Evolutionary conservation across 2,329 filamentous ascomycete genomes (phyloP).

Genomic region (Pseudogymnoascus sp.): DNA sequence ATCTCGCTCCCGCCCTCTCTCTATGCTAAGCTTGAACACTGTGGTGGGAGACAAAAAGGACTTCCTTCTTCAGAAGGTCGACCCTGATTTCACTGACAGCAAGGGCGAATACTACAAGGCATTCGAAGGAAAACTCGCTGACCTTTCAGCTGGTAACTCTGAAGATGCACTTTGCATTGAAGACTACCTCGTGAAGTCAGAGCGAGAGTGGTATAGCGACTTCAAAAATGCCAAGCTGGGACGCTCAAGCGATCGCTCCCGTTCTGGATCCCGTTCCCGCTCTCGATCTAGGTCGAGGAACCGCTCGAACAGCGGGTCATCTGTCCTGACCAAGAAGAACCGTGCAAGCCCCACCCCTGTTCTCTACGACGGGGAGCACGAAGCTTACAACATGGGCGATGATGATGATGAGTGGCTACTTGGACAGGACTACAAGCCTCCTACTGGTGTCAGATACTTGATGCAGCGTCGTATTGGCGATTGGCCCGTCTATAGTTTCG

Average conservation of each 20-base stretch:
- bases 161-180: slow-evolving; percentile 54
- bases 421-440: slow-evolving; percentile 41
- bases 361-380: background rate
- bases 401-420: slow-evolving; percentile 48
- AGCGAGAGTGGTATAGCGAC: slow-evolving; percentile 57
- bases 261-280: background rate
- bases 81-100: slow-evolving; percentile 58
- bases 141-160: slow-evolving; percentile 46
- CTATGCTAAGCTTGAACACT: slow-evolving; percentile 44
- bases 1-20: slow-evolving; percentile 19
- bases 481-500: slow-evolving; percentile 54
- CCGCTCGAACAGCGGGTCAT: background rate
- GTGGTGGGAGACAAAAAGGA: slow-evolving; percentile 53
- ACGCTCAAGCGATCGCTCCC: slow-evolving; percentile 9
- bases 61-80: slow-evolving; percentile 55
- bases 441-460: slow-evolving; percentile 44
- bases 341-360: background rate
- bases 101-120: slow-evolving; percentile 50
- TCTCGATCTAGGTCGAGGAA: background rate
- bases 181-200: slow-evolving; percentile 53
- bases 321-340: background rate
- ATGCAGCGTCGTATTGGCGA: slow-evolving; percentile 50
- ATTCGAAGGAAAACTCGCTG: slow-evolving; percentile 49
- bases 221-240: slow-evolving; percentile 51
- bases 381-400: background rate